Evolutionary conservation across 1,139 yeast species (phyloP), one percentile per base, ranked within the genome.

Genomic region (Geotrichum citri-aurantii): DNA sequence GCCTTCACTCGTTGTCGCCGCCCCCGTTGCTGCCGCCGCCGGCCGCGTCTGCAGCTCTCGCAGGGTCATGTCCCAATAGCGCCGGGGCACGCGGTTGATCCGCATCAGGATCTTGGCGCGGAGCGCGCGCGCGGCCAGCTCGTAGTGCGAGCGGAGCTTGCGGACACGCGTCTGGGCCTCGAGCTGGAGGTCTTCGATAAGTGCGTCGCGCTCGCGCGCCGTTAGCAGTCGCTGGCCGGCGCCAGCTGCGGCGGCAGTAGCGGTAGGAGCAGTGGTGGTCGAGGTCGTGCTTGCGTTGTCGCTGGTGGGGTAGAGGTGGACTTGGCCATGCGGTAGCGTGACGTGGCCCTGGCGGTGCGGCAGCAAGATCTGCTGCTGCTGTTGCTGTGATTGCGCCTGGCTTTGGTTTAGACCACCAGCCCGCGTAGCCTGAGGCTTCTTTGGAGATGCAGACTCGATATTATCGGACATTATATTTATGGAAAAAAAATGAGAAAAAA

Each of bases 41-140:
- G 3, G 50, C 21, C 2, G 48, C 31, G 23, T n/a, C 21, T 58
- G 60, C 12, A 68, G 59, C 58, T 76, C 73, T 8, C 68, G 65
- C 27, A 77, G 63, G 55, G 76, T 76, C 54, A 72, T 70, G 63
- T 74, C 74, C 80, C 81, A 77, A 46, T 76, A 69, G 54, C 72
- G 69, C 51, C 78, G 69, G 3, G 79, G 75, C 8, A 78, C 73
- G 48, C 77, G 69, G 63, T 75, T 76, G 8, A 75, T 63, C 56
- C 81, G 65, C 64, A 71, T 71, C 33, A 71, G 69, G 8, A 78
- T 66, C 59, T 75, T 73, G 19, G 69, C 62, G 23, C 71, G 69
- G 14, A 77, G 65, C 23, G 76, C 75, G 14, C 62, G 62, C 6
- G 75, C 68, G 24, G 73, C 68, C 19, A 68, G 66, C 29, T 70